These are phyloP conservation scores for Globisporangium lucens DNA, from an alignment of 352 stramenopile genomes.

Conservation along the genomic window DNA sequence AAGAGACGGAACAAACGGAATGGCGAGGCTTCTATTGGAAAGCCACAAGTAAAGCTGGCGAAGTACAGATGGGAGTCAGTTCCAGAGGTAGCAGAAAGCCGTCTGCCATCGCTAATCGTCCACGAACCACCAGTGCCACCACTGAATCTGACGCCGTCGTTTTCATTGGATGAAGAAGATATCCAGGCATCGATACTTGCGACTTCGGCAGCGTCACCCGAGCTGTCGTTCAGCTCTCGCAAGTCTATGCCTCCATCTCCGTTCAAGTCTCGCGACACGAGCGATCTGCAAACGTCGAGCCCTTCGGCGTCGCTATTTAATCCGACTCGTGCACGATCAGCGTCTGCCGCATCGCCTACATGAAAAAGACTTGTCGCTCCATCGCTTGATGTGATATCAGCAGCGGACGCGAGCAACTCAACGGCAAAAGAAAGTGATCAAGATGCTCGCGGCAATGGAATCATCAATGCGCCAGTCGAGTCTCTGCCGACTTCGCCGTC, in stretches of 20 bases:
- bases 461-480: background rate
- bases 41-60: background rate
- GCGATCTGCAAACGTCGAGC: background rate
- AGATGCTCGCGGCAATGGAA: background rate
- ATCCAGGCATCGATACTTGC: constrained; percentile 18
- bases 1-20: background rate
- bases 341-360: background rate
- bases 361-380: background rate
- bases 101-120: background rate
- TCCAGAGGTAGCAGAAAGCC: background rate
- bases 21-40: background rate
- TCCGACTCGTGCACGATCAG: constrained; percentile 3
- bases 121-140: background rate
- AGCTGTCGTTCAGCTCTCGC: constrained; percentile 5
- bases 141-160: constrained; percentile 1
- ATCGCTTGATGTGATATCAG: background rate
- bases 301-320: background rate
- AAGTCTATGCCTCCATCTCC: constrained; percentile 9
- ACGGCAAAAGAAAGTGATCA: background rate
- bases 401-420: background rate
- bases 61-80: background rate
- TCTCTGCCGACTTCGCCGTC: constrained; percentile 2
- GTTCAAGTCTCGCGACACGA: constrained; percentile 5
- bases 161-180: background rate
- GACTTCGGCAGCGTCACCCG: constrained; percentile 12